A percentile compares a stretch with the other conserved stretches of the same genome.
These are phyloP conservation scores for Hortiboletus rubellus DNA, from an alignment of 1,284 basidiomycete genomes.

Conservation along the genomic window DNA sequence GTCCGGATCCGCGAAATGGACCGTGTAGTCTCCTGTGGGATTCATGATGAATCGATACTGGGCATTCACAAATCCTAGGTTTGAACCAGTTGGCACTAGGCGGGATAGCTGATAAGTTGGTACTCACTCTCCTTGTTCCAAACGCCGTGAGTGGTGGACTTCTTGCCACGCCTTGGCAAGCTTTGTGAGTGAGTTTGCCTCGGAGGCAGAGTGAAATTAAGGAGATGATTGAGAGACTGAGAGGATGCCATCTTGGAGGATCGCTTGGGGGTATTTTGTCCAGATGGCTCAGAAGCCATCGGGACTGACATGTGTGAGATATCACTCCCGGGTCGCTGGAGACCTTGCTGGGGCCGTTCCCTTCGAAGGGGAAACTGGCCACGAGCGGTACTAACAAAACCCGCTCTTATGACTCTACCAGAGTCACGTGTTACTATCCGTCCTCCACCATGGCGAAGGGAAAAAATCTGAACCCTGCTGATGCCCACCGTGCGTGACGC, in stretches of 20 bases:
- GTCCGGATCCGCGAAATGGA: conserved; percentile 93
- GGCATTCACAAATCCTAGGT: conserved; percentile 84
- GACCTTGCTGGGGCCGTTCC: conserved; percentile 36
- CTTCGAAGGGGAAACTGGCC: conserved; percentile 31
- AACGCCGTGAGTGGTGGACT: conserved; percentile 57
- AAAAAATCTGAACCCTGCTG: conserved; percentile 81
- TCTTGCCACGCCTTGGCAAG: conserved; percentile 73
- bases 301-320: conserved; percentile 24
- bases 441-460: conserved; percentile 68
- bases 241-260: conserved; percentile 63
- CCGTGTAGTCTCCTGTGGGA: conserved; percentile 88
- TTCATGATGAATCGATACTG: conserved; percentile 94
- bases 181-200: conserved; percentile 61
- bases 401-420: conserved; percentile 24
- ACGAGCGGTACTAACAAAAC: conserved; percentile 10
- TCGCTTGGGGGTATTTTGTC: conserved; percentile 51
- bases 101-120: conserved; percentile 7
- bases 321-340: neutral
- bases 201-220: conserved; percentile 84
- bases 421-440: conserved; percentile 26
- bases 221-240: conserved; percentile 72
- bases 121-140: conserved; percentile 88
- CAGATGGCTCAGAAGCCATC: conserved; percentile 43
- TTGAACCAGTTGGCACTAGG: conserved; percentile 8
- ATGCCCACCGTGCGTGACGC: conserved; percentile 64